phyloP scores from a whole-genome alignment of 2,329 filamentous ascomycete genomes.

The Tolypocladium amazonense region DNA sequence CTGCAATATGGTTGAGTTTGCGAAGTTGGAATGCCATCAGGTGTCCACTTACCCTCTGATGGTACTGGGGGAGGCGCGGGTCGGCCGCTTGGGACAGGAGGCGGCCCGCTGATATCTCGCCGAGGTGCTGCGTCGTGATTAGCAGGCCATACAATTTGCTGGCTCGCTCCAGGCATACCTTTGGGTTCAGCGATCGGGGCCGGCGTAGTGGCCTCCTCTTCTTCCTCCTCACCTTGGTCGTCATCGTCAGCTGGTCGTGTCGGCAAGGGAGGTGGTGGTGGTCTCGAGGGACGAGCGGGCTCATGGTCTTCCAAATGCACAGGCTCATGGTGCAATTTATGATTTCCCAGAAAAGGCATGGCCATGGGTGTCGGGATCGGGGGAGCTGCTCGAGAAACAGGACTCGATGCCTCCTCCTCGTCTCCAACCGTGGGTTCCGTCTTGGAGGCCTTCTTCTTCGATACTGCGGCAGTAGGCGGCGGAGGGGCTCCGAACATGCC shows the following conservation, averaged over 20 bases:
- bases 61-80: slow-evolving; percentile 49
- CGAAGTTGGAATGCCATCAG: not conserved
- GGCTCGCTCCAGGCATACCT: slow-evolving; percentile 7
- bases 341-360: slow-evolving; percentile 62
- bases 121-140: slow-evolving; percentile 19
- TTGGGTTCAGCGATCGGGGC: slow-evolving; percentile 14
- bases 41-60: slow-evolving; percentile 43
- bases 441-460: slow-evolving; percentile 40
- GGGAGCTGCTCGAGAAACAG: slow-evolving; percentile 32
- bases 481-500: slow-evolving; percentile 77
- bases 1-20: slow-evolving; percentile 31
- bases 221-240: slow-evolving; percentile 23
- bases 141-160: slow-evolving; percentile 8
- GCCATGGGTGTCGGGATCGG: slow-evolving; percentile 51
- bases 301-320: slow-evolving; percentile 26
- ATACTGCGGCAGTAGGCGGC: slow-evolving; percentile 45
- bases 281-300: slow-evolving; percentile 10
- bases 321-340: slow-evolving; percentile 32
- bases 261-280: slow-evolving; percentile 19
- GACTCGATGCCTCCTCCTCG: slow-evolving; percentile 31
- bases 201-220: slow-evolving; percentile 21
- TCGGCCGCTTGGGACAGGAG: slow-evolving; percentile 38
- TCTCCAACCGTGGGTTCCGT: slow-evolving; percentile 31
- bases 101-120: slow-evolving; percentile 24
- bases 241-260: slow-evolving; percentile 11